phyloP scores from a whole-genome alignment of 305 asterid species.

The Striga hermonthica region DNA sequence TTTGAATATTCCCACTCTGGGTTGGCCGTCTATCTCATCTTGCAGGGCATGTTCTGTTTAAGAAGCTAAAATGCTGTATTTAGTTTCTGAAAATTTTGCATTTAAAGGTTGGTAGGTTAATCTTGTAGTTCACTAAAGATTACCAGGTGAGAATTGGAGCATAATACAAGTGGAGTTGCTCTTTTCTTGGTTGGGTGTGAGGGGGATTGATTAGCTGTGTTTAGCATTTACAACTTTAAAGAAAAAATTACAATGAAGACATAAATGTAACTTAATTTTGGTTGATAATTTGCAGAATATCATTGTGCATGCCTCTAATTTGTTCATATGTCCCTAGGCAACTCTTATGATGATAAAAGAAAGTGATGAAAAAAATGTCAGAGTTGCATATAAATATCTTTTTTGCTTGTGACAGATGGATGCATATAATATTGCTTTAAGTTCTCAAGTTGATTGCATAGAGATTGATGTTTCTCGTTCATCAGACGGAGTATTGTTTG shows the following conservation, averaged over 20 bases:
- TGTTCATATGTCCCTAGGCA: too few species aligned
- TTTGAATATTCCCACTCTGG: neutral
- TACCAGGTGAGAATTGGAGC: neutral
- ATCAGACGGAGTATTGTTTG: conserved; percentile 80
- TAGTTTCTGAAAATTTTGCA: neutral
- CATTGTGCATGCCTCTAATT: neutral
- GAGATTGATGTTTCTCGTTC: conserved; percentile 97
- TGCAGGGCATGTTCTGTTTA: conserved; percentile 11
- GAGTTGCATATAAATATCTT: conserved; percentile 18
- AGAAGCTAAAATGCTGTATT: neutral
- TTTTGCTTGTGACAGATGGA: conserved; percentile 52
- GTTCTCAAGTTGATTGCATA: conserved; percentile 83
- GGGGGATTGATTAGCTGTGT: neutral
- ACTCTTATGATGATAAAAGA: too few species aligned
- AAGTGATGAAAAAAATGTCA: too few species aligned
- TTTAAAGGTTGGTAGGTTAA: neutral
- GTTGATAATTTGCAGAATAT: conserved; percentile 9
- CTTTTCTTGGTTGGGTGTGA: conserved; percentile 4
- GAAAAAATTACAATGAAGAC: neutral
- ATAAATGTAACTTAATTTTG: neutral
- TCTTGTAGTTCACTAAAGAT: conserved; percentile 7
- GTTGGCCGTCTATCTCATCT: conserved; percentile 16
- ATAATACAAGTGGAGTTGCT: conserved; percentile 6
- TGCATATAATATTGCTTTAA: conserved; percentile 67
- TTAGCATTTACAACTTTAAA: neutral